phyloP scores from a whole-genome alignment of 2,329 filamentous ascomycete genomes.

The Stagonosporopsis rhizophila region DNA sequence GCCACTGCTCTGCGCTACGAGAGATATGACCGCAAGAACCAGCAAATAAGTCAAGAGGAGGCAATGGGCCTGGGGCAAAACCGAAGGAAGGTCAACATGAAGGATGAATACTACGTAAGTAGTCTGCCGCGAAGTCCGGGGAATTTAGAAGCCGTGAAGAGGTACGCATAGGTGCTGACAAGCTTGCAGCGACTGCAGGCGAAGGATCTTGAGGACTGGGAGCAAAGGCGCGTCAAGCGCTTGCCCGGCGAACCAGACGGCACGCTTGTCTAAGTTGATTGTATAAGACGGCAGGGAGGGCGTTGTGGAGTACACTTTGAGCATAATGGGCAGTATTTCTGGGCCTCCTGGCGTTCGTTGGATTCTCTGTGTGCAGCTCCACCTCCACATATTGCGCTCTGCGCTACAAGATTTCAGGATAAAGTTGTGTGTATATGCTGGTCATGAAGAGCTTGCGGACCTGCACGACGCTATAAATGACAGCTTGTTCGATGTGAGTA shows the following conservation, averaged over 20 bases:
- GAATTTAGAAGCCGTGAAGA: neutral
- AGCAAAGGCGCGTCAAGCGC: slow-evolving; percentile 91
- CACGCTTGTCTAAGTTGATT: slow-evolving; percentile 59
- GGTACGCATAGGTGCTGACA: slow-evolving; percentile 19
- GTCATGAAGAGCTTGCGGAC: neutral
- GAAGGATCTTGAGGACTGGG: slow-evolving; percentile 94
- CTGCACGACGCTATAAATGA: no score
- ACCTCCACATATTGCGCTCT: neutral
- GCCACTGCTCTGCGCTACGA: slow-evolving; percentile 95
- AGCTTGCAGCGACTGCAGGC: slow-evolving; percentile 72
- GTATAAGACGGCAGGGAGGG: slow-evolving; percentile 1
- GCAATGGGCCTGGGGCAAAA: slow-evolving; percentile 79
- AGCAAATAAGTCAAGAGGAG: slow-evolving; percentile 84
- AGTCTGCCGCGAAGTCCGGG: neutral
- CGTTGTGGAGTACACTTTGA: slow-evolving; percentile 4
- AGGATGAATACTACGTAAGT: slow-evolving; percentile 86
- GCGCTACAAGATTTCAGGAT: neutral
- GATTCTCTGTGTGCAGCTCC: neutral
- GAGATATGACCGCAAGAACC: slow-evolving; percentile 86
- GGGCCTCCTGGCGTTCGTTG: slow-evolving; percentile 1
- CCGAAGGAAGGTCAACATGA: slow-evolving; percentile 76
- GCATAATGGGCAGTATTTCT: slow-evolving; percentile 3
- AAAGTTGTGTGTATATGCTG: neutral
- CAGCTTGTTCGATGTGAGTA: neutral
- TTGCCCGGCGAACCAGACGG: slow-evolving; percentile 91